Evolutionary conservation across 352 stramenopile genomes (phyloP).

Genomic region (Plasmopara muralis): DNA sequence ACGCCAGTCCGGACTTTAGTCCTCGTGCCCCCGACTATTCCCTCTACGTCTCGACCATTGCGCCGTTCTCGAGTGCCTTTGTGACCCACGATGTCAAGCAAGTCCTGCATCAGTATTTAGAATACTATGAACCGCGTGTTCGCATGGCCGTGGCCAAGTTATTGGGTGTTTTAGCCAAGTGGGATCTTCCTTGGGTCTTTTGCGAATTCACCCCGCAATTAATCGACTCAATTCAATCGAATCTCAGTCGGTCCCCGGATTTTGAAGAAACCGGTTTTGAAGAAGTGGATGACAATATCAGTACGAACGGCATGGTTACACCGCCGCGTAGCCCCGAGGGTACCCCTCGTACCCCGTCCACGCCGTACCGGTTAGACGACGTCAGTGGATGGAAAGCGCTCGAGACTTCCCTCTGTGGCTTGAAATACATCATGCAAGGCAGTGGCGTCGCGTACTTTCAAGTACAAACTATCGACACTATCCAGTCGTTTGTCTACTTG

Average conservation of each 20-base stretch:
- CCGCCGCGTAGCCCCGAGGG: slow-evolving; percentile 49
- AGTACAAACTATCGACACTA: slow-evolving; percentile 5
- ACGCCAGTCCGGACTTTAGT: slow-evolving; percentile 31
- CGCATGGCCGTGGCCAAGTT: slow-evolving; percentile 67
- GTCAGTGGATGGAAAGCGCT: slow-evolving; percentile 95
- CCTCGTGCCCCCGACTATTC: slow-evolving; percentile 8
- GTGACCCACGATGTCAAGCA: slow-evolving; percentile 36
- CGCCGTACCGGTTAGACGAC: slow-evolving; percentile 88
- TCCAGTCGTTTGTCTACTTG: slow-evolving; percentile 46
- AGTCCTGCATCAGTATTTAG: slow-evolving; percentile 48
- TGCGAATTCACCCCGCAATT: slow-evolving; percentile 61
- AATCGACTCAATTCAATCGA: slow-evolving; percentile 69
- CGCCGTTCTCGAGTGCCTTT: slow-evolving; percentile 40
- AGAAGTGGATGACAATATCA: slow-evolving; percentile 75
- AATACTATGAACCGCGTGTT: slow-evolving; percentile 83
- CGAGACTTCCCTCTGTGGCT: slow-evolving; percentile 86
- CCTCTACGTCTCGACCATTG: slow-evolving; percentile 14
- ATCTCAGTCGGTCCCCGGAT: slow-evolving; percentile 66
- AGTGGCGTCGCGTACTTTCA: slow-evolving; percentile 66
- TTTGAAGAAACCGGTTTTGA: slow-evolving; percentile 77
- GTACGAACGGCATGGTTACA: slow-evolving; percentile 70
- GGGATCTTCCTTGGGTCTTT: slow-evolving; percentile 49
- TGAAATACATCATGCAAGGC: slow-evolving; percentile 82
- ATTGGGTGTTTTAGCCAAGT: slow-evolving; percentile 59
- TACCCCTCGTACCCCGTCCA: slow-evolving; percentile 67